phyloP scores from a whole-genome alignment of 1,284 basidiomycete species.

The Moesziomyces sp. region DNA sequence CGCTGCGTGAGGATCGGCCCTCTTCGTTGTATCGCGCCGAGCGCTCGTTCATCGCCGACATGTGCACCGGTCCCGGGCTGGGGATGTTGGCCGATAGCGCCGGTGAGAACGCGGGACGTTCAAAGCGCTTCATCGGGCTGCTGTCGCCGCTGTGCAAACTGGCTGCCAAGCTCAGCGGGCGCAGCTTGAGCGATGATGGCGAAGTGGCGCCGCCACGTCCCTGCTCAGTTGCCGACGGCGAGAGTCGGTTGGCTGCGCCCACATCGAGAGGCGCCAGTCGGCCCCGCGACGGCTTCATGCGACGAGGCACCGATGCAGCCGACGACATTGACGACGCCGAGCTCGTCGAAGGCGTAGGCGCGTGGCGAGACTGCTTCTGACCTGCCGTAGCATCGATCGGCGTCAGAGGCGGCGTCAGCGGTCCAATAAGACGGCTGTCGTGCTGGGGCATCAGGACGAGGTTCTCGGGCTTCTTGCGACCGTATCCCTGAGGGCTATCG shows the following conservation, averaged over 20 bases:
- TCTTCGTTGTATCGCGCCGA: constrained; percentile 40
- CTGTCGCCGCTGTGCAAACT: constrained; percentile 28
- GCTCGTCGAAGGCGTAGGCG: constrained; percentile 27
- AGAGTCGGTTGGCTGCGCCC: constrained; percentile 30
- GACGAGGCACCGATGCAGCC: constrained; percentile 18
- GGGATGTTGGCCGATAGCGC: constrained; percentile 42
- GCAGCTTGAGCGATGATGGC: constrained; percentile 38
- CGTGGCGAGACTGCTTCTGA: constrained; percentile 35
- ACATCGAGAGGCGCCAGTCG: constrained; percentile 34
- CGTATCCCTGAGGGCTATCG: constrained; percentile 17
- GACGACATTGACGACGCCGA: constrained; percentile 29
- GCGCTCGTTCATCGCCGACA: constrained; percentile 19
- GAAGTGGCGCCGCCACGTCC: constrained; percentile 26
- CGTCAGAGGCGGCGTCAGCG: constrained; percentile 41
- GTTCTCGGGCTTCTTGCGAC: constrained; percentile 22
- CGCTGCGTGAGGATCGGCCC: constrained; percentile 31
- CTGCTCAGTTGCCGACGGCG: constrained; percentile 9
- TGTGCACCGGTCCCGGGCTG: constrained; percentile 30
- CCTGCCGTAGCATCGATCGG: constrained; percentile 22
- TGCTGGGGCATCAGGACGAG: constrained; percentile 30
- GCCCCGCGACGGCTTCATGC: constrained; percentile 17
- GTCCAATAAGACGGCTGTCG: constrained; percentile 22
- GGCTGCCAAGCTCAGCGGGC: constrained; percentile 39
- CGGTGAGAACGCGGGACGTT: constrained; percentile 41
- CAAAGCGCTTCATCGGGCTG: constrained; percentile 40